Base-by-base conservation (phyloP, 768 basidiomycete genomes). In the Leccinum variicolor region DNA sequence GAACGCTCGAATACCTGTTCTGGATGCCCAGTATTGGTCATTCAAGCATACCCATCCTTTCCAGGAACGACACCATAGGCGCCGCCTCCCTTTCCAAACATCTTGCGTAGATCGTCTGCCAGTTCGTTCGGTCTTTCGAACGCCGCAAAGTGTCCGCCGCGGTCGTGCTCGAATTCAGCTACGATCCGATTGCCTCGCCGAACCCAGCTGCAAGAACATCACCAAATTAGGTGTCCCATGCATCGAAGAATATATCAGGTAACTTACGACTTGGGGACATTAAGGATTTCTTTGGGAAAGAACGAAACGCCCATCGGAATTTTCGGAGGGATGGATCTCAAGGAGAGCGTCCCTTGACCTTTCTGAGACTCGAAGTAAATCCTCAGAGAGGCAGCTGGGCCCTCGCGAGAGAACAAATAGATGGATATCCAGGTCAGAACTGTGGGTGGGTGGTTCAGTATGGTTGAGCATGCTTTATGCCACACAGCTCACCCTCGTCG, bases 361-460 rank as follows among this genome's bases (percentile, higher is more conserved):
- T 41, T 11, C 15, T 61, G 41, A 13, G 33, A 60, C 63, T 87
- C 86, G 62, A 80, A 85, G 66, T 86, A 87, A 19, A 85, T 84
- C 13, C 84, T 74, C 8, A 80, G 21, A 0, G 85, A 80, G 0
- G 85, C 82, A 2, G 83, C 76, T 6, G 86, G 84, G 0, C 84
- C 84, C 0, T 79, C 75, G 10, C 79, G 77, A 7, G 84, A 85
- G 69, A 86, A 84, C 74, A 76, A 80, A 63, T 81, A 84, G 11
- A 84, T 73, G 3, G 82, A 84, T 21, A 84, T 66, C 84, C 84
- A 87, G 0, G 81, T 83, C 29, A 87, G 62, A 1, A 85, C 84
- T 84, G 55, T 41, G 14, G 66, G 13, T 0, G 7, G 1, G 25
- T 64, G 26, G 26, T 9, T 28, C 8, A 63, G 23, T 19, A 26